phyloP scores from a whole-genome alignment of 2,329 filamentous ascomycete species.

The Phymatotrichopsis omnivora region DNA sequence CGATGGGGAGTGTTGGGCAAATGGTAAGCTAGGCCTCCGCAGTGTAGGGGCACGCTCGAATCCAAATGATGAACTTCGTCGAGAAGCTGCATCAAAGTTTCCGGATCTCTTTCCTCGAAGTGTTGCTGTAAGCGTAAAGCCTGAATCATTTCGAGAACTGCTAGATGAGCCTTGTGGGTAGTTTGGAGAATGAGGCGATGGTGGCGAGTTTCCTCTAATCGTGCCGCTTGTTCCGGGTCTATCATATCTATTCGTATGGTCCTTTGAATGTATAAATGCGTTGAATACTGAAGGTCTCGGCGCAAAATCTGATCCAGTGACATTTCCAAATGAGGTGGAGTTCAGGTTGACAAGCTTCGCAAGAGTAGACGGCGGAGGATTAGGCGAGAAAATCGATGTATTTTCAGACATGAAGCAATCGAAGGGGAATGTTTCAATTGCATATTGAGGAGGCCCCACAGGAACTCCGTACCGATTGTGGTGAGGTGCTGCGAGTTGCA shows the following conservation, averaged over 20 bases:
- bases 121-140: conserved; percentile 74
- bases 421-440: conserved; percentile 82
- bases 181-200: conserved; percentile 43
- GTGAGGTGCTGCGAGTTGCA: conserved; percentile 85
- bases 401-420: conserved; percentile 86
- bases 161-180: conserved; percentile 38
- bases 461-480: conserved; percentile 77
- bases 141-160: conserved; percentile 83
- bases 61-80: conserved; percentile 87
- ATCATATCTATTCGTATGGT: conserved; percentile 52
- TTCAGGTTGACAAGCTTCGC: conserved; percentile 82
- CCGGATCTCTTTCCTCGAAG: conserved; percentile 89
- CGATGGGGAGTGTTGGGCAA: conserved; percentile 53
- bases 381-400: conserved; percentile 64
- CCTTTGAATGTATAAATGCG: conserved; percentile 69
- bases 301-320: conserved; percentile 42
- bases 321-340: conserved; percentile 73
- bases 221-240: conserved; percentile 65
- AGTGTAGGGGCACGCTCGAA: conserved; percentile 59
- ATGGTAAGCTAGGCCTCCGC: conserved; percentile 62
- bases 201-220: conserved; percentile 43
- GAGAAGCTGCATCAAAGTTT: conserved; percentile 74
- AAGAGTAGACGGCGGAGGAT: conserved; percentile 59
- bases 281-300: conserved; percentile 69
- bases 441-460: conserved; percentile 83